Evolutionary conservation across 2,329 filamentous ascomycete genomes (phyloP).

Genomic region (Ceratocystis huliohia): DNA sequence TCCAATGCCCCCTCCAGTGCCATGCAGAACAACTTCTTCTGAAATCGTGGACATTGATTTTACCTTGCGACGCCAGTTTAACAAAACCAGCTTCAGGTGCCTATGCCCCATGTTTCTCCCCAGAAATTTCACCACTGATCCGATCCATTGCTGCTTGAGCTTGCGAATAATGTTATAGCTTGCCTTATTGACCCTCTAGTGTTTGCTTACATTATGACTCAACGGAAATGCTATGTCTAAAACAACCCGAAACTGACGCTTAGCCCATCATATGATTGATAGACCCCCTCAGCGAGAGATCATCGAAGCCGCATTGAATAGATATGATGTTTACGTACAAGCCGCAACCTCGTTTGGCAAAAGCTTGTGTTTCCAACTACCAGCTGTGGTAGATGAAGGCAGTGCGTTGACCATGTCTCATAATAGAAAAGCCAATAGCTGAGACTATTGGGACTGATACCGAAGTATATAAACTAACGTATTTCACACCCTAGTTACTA

Average conservation of each 20-base stretch:
- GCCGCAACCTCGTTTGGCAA: constrained; percentile 87
- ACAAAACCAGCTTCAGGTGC: constrained; percentile 60
- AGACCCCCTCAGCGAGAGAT: constrained; percentile 81
- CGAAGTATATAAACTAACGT: neutral
- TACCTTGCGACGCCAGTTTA: constrained; percentile 59
- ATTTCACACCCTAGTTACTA: constrained; percentile 48
- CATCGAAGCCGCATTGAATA: constrained; percentile 65
- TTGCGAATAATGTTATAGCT: constrained; percentile 7
- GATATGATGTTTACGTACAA: constrained; percentile 86
- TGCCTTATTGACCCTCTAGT: constrained; percentile 9
- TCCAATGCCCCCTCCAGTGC: neutral
- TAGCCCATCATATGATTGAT: constrained; percentile 1
- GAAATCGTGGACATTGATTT: constrained; percentile 51
- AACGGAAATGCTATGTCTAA: neutral
- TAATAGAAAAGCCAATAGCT: neutral
- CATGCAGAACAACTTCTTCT: constrained; percentile 8
- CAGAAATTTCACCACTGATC: neutral
- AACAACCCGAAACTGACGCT: neutral
- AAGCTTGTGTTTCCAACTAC: constrained; percentile 83
- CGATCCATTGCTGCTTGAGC: neutral
- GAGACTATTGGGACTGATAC: constrained; percentile 3
- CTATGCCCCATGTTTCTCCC: constrained; percentile 20
- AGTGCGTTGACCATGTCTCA: constrained; percentile 41
- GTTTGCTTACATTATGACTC: neutral
- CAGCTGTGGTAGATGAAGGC: constrained; percentile 74